Evolutionary conservation across 352 stramenopile species (phyloP).

Genomic region (Lagenidium sp.): DNA sequence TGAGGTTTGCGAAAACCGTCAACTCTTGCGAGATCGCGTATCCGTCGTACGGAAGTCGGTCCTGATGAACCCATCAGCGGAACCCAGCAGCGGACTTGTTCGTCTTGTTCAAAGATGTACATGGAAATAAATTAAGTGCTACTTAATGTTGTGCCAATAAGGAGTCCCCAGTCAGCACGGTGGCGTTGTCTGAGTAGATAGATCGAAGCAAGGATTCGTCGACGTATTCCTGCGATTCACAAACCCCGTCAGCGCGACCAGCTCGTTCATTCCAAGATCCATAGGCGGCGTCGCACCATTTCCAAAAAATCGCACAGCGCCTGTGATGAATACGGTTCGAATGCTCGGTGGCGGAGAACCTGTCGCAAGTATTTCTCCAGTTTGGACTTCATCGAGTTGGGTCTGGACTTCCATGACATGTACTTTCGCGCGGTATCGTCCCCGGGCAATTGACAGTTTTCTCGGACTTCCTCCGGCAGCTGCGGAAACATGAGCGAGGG

Average conservation of each 20-base stretch:
- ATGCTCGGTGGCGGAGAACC: conserved; percentile 34
- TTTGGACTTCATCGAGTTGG: conserved; percentile 51
- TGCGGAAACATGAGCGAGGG: too few relatives aligned
- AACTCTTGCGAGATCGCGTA: conserved; percentile 83
- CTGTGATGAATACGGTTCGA: conserved; percentile 44
- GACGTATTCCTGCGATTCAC: conserved; percentile 47
- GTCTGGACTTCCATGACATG: conserved; percentile 49
- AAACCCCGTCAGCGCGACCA: too few relatives aligned
- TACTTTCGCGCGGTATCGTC: conserved; percentile 36
- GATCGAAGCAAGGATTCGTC: conserved; percentile 35
- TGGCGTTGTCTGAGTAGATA: conserved; percentile 24
- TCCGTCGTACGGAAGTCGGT: conserved; percentile 43
- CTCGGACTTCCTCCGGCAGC: conserved; percentile 35
- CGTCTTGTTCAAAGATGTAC: too few relatives aligned
- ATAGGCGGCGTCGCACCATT: conserved; percentile 25
- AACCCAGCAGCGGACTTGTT: too few relatives aligned
- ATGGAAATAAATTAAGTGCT: too few relatives aligned
- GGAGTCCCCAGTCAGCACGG: too few relatives aligned
- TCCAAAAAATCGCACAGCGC: conserved; percentile 70
- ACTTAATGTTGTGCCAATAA: too few relatives aligned
- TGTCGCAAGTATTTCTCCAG: conserved; percentile 53
- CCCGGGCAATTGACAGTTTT: conserved; percentile 29
- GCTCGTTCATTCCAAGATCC: too few relatives aligned
- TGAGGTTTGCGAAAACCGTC: conserved; percentile 84
- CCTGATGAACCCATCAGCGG: conserved; percentile 5